Conservation (phyloP, 2,329 filamentous ascomycete species). For the Fusarium sp. region DNA sequence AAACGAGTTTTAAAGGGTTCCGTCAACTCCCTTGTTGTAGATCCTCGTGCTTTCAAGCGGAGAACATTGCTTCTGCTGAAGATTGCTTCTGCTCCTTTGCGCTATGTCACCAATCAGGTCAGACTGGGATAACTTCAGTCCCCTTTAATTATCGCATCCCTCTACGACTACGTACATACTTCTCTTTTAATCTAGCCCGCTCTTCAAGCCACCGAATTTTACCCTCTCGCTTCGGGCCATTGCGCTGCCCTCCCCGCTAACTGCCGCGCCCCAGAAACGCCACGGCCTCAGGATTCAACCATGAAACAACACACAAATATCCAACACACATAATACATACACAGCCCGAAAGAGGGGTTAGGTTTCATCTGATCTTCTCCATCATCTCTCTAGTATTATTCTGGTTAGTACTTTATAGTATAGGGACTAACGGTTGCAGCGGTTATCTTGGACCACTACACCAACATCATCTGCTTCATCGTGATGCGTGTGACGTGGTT, state of each 20-base stretch:
- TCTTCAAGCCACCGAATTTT: neutral
- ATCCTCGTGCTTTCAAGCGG: constrained; percentile 11
- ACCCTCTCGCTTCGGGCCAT: neutral
- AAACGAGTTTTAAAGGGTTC: too few relatives aligned
- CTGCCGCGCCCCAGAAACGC: neutral
- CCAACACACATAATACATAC: too few relatives aligned
- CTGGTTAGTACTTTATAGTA: neutral
- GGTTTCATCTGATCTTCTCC: neutral
- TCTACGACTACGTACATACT: too few relatives aligned
- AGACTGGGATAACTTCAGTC: neutral
- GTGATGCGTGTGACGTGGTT: constrained; percentile 1
- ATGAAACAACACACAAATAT: neutral
- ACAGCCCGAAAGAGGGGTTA: neutral
- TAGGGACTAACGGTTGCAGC: constrained; percentile 1
- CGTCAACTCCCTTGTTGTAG: constrained; percentile 1
- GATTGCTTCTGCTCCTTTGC: constrained; percentile 7
- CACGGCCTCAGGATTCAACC: neutral
- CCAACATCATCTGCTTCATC: constrained; percentile 1
- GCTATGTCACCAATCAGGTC: too few relatives aligned
- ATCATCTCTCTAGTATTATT: neutral
- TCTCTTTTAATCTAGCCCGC: neutral
- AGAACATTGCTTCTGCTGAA: constrained; percentile 19
- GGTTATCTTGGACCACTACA: neutral
- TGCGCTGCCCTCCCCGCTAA: neutral
- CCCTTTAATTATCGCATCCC: neutral